Evolutionary conservation across 2,329 filamentous ascomycete species (phyloP).

Genomic region (Talaromyces sp.): DNA sequence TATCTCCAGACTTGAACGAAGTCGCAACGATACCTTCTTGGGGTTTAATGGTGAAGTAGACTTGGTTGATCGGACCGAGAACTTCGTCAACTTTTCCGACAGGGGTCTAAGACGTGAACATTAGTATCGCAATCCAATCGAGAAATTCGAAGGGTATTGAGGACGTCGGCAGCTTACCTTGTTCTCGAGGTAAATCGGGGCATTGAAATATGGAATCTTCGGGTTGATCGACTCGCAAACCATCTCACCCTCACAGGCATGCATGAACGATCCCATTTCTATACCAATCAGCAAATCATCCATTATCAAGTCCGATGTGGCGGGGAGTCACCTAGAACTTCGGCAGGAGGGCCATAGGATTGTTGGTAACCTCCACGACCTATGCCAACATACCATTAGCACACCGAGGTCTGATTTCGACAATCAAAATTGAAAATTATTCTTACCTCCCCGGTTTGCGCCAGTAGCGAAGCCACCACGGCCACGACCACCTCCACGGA

Average conservation of each 20-base stretch:
- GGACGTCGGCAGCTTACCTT: constrained; percentile 57
- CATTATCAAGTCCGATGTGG: not conserved
- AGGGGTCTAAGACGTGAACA: constrained; percentile 55
- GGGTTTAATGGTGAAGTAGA: constrained; percentile 98
- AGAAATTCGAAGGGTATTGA: not conserved
- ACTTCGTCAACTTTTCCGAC: constrained; percentile 98
- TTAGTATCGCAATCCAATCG: not conserved
- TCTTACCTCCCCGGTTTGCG: constrained; percentile 50
- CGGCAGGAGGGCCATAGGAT: constrained; percentile 60
- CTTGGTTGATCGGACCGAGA: constrained; percentile 93
- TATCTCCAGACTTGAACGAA: constrained; percentile 94
- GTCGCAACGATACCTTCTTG: constrained; percentile 92
- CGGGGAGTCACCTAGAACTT: constrained; percentile 51
- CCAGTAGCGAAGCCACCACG: constrained; percentile 50
- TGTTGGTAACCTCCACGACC: constrained; percentile 61
- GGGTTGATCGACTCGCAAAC: constrained; percentile 92
- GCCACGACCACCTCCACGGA: constrained; percentile 56
- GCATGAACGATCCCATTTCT: constrained; percentile 94
- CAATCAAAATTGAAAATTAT: not conserved
- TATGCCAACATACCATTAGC: constrained; percentile 29
- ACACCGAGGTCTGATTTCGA: not conserved
- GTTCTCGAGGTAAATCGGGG: constrained; percentile 97
- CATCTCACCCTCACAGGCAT: constrained; percentile 96
- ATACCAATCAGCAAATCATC: constrained; percentile 30
- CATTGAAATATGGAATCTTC: constrained; percentile 99